Percentiles rank a stretch among this genome's conserved stretches.
These are phyloP conservation scores for Inonotus hispidus DNA, from an alignment of 1,284 basidiomycete genomes.

Conservation along the genomic window DNA sequence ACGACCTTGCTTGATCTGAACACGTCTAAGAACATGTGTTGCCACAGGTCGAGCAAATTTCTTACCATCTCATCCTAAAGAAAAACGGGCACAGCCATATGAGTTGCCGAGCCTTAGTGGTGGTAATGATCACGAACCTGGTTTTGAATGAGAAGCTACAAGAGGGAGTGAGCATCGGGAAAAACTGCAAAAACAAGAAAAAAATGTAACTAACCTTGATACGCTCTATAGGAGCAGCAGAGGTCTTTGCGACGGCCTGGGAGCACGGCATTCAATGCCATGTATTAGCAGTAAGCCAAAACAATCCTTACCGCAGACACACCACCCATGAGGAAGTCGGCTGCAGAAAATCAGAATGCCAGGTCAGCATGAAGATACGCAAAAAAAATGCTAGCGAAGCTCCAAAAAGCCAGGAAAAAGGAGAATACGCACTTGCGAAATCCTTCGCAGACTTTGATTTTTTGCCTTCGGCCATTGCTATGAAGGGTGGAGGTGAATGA, in stretches of 20 bases:
- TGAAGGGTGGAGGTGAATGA: conserved; percentile 31
- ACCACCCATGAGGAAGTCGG: conserved; percentile 91
- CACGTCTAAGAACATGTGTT: conserved; percentile 26
- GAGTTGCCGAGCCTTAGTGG: background rate
- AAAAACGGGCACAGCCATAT: background rate
- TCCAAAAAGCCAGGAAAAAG: conserved; percentile 13
- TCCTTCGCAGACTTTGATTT: conserved; percentile 77
- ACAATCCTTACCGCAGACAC: conserved; percentile 70
- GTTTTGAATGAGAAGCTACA: conserved; percentile 89
- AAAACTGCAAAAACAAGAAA: background rate
- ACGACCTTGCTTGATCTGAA: conserved; percentile 93
- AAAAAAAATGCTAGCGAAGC: conserved; percentile 16
- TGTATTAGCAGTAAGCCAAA: background rate
- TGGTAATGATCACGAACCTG: conserved; percentile 40
- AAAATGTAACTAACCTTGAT: conserved; percentile 54
- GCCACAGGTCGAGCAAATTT: conserved; percentile 14
- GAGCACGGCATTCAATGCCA: conserved; percentile 20
- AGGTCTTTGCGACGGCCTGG: conserved; percentile 94
- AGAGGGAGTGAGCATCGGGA: conserved; percentile 9
- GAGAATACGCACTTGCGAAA: conserved; percentile 57
- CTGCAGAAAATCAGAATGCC: conserved; percentile 37
- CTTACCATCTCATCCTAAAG: conserved; percentile 74
- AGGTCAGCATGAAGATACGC: conserved; percentile 31
- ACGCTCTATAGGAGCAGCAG: conserved; percentile 97
- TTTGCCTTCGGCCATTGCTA: conserved; percentile 74